phyloP scores from a whole-genome alignment of 2,329 filamentous ascomycete genomes.

The Colletotrichum caudatum region DNA sequence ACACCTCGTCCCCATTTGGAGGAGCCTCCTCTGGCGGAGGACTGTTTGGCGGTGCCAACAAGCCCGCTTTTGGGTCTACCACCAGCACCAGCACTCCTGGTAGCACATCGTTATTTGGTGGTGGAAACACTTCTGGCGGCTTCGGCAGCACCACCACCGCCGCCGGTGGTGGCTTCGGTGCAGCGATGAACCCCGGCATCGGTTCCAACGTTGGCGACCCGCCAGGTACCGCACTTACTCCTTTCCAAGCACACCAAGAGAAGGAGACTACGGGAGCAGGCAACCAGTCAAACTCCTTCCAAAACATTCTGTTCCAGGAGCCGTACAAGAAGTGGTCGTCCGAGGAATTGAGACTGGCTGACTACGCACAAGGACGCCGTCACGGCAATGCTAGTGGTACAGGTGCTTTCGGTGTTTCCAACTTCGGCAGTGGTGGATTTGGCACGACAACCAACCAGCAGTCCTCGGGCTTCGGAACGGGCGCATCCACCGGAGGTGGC shows the following conservation, averaged over 20 bases:
- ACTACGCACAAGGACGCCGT: constrained; percentile 88
- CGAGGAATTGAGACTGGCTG: constrained; percentile 84
- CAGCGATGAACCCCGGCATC: constrained; percentile 62
- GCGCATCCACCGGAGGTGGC: constrained; percentile 48
- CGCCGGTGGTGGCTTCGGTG: constrained; percentile 57
- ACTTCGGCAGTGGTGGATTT: constrained; percentile 63
- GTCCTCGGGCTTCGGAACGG: constrained; percentile 57
- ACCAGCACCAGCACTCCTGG: constrained; percentile 55
- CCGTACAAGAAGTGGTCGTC: constrained; percentile 90
- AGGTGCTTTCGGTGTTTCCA: constrained; percentile 81
- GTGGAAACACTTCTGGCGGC: constrained; percentile 48
- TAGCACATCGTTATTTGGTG: constrained; percentile 62
- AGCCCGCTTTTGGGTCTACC: constrained; percentile 63
- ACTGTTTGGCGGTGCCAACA: constrained; percentile 64
- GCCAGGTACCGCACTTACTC: constrained; percentile 76
- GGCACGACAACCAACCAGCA: constrained; percentile 54
- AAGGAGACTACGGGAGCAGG: constrained; percentile 73
- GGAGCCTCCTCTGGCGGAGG: constrained; percentile 48
- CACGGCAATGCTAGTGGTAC: constrained; percentile 87
- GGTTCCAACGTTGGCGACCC: constrained; percentile 67
- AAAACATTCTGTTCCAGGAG: constrained; percentile 83
- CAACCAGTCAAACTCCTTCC: constrained; percentile 73
- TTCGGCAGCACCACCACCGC: constrained; percentile 51
- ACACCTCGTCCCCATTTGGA: constrained; percentile 55
- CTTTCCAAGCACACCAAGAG: constrained; percentile 77